phyloP scores from a whole-genome alignment of 2,329 filamentous ascomycete genomes.

The Ophiostoma piceae region DNA sequence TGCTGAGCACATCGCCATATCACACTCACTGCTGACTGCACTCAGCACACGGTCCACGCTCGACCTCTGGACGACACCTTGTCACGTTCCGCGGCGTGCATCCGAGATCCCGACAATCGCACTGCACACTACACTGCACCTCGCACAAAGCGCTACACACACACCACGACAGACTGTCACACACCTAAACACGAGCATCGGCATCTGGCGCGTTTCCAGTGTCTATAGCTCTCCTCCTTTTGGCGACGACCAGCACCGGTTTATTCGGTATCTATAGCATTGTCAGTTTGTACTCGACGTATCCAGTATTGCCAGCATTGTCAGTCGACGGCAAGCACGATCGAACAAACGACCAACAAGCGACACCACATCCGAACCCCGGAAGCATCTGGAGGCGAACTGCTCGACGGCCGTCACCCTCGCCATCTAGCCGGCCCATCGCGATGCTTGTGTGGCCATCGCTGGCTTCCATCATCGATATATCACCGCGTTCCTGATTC shows the following conservation, averaged over 20 bases:
- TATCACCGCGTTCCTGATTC: not conserved
- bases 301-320: too few species aligned
- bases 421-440: not conserved
- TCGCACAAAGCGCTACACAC: constrained; percentile 2
- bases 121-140: constrained; percentile 14
- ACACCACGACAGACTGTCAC: not conserved
- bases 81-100: constrained; percentile 12
- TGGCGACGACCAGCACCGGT: not conserved
- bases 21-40: not conserved
- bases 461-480: not conserved
- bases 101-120: constrained; percentile 18
- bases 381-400: not conserved
- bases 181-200: not conserved
- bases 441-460: constrained; percentile 5
- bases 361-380: not conserved
- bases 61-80: constrained; percentile 8
- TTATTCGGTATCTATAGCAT: not conserved
- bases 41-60: not conserved
- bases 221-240: constrained; percentile 1
- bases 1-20: constrained; percentile 13
- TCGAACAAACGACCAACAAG: not conserved
- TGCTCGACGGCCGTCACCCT: not conserved
- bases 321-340: not conserved
- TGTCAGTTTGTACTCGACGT: too few species aligned
- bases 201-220: not conserved